Conservation (phyloP, 805 yeast species). For the Wickerhamiella spandovensis region DNA sequence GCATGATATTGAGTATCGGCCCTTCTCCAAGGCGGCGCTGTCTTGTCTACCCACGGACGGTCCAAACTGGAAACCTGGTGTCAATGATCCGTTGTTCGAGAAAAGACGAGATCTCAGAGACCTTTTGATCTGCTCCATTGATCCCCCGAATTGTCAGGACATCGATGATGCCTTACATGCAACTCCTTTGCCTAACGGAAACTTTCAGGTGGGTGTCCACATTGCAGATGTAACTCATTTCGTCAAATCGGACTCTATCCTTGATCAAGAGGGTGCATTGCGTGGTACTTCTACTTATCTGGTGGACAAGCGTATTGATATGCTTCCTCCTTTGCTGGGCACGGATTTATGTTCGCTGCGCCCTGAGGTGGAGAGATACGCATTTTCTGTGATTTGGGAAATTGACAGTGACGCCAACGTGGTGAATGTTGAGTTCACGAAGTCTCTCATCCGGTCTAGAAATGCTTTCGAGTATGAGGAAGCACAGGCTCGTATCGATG, state of each 20-base stretch:
- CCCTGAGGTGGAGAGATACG: slow-evolving; percentile 90
- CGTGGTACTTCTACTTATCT: slow-evolving; percentile 95
- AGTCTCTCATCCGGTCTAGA: slow-evolving; percentile 78
- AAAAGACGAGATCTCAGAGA: slow-evolving; percentile 80
- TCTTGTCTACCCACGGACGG: slow-evolving; percentile 92
- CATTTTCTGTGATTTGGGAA: slow-evolving; percentile 95
- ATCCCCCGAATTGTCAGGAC: slow-evolving; percentile 97
- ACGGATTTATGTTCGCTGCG: slow-evolving; percentile 90
- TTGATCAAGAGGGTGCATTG: slow-evolving; percentile 92
- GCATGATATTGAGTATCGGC: slow-evolving; percentile 93
- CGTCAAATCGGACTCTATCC: slow-evolving; percentile 81
- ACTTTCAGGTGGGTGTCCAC: slow-evolving; percentile 95
- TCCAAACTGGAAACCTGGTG: slow-evolving; percentile 61
- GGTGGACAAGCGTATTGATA: slow-evolving; percentile 96
- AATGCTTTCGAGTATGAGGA: slow-evolving; percentile 91
- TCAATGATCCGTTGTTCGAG: slow-evolving; percentile 47
- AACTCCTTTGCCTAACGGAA: slow-evolving; percentile 69
- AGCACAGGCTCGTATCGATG: slow-evolving; percentile 89
- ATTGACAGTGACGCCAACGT: slow-evolving; percentile 76
- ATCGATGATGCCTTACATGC: slow-evolving; percentile 98
- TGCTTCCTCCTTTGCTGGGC: slow-evolving; percentile 91
- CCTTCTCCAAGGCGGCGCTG: slow-evolving; percentile 82
- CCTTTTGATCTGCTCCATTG: slow-evolving; percentile 83
- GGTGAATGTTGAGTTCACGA: slow-evolving; percentile 62
- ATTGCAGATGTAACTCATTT: slow-evolving; percentile 98